Percentiles rank a stretch among this genome's conserved stretches.
Conservation (phyloP, 2,329 filamentous ascomycete species). For the Neonectria neomacrospora region DNA sequence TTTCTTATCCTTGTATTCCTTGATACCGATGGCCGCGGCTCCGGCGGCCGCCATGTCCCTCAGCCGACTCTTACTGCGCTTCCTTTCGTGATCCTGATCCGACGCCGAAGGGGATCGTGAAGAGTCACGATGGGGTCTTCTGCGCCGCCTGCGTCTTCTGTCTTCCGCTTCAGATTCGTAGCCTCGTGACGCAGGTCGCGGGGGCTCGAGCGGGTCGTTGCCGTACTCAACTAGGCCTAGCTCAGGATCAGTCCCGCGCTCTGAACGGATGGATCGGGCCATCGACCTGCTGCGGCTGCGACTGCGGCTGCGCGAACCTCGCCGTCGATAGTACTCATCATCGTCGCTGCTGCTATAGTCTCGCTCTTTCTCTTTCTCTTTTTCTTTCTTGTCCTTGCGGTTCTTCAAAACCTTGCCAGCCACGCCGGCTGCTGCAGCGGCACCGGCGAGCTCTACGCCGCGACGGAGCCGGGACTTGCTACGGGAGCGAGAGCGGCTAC, state of each 20-base stretch:
- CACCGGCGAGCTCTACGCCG: slow-evolving; percentile 70
- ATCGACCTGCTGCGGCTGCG: slow-evolving; percentile 62
- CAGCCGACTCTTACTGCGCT: slow-evolving; percentile 65
- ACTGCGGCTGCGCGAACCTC: slow-evolving; percentile 50
- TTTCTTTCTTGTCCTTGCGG: slow-evolving; percentile 69
- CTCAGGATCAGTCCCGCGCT: slow-evolving; percentile 70
- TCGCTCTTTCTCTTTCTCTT: slow-evolving; percentile 51
- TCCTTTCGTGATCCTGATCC: slow-evolving; percentile 49
- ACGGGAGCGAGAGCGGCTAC: slow-evolving; percentile 48
- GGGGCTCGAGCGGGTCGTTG: slow-evolving; percentile 62
- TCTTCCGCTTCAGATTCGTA: slow-evolving; percentile 63
- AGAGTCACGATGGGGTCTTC: slow-evolving; percentile 52
- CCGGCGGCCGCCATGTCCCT: slow-evolving; percentile 67
- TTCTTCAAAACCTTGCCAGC: slow-evolving; percentile 71
- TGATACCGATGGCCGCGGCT: slow-evolving; percentile 71
- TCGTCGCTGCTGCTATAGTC: slow-evolving; percentile 46
- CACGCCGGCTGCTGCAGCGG: slow-evolving; percentile 68
- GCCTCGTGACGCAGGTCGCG: slow-evolving; percentile 49
- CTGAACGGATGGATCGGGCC: slow-evolving; percentile 61
- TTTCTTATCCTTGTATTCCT: slow-evolving; percentile 65
- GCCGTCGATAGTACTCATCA: slow-evolving; percentile 50
- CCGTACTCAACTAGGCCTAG: slow-evolving; percentile 77
- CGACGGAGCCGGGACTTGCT: slow-evolving; percentile 61
- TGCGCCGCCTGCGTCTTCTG: slow-evolving; percentile 52
- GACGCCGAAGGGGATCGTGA: slow-evolving; percentile 48